phyloP scores from a whole-genome alignment of 2,329 filamentous ascomycete genomes.

The Penicillium sp. region DNA sequence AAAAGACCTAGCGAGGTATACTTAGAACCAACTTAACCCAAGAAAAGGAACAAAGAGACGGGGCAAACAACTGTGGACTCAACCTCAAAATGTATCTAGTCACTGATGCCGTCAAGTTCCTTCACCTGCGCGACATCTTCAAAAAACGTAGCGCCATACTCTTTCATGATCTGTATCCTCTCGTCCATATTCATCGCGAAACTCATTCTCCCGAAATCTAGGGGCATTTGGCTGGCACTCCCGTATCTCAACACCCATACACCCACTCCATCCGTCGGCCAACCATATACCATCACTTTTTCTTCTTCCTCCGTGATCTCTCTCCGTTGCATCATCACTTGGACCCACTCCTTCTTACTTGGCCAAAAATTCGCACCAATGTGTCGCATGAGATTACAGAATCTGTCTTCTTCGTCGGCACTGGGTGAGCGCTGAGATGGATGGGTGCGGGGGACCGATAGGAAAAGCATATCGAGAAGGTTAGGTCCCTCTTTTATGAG shows the following conservation, averaged over 20 bases:
- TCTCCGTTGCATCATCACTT: no score
- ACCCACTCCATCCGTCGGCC: neutral
- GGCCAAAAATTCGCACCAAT: conserved; percentile 13
- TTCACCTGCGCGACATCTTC: neutral
- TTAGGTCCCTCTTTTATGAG: conserved; percentile 11
- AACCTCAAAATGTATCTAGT: no score
- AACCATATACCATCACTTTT: neutral
- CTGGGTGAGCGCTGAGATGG: conserved; percentile 2
- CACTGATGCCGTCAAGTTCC: neutral
- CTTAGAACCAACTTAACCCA: neutral
- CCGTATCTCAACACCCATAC: neutral
- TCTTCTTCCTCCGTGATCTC: neutral
- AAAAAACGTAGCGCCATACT: neutral
- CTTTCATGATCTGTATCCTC: neutral
- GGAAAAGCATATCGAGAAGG: conserved; percentile 18
- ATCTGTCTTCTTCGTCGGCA: neutral
- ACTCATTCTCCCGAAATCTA: neutral
- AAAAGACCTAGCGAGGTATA: neutral
- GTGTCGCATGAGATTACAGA: conserved; percentile 16
- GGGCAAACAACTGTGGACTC: neutral
- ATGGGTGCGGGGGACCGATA: conserved; percentile 13
- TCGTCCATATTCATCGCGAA: neutral
- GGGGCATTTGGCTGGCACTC: neutral
- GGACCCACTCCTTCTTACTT: conserved; percentile 1
- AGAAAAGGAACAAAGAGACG: neutral